Conservation (phyloP, 2,329 filamentous ascomycete species). For the Seiridium unicorne region DNA sequence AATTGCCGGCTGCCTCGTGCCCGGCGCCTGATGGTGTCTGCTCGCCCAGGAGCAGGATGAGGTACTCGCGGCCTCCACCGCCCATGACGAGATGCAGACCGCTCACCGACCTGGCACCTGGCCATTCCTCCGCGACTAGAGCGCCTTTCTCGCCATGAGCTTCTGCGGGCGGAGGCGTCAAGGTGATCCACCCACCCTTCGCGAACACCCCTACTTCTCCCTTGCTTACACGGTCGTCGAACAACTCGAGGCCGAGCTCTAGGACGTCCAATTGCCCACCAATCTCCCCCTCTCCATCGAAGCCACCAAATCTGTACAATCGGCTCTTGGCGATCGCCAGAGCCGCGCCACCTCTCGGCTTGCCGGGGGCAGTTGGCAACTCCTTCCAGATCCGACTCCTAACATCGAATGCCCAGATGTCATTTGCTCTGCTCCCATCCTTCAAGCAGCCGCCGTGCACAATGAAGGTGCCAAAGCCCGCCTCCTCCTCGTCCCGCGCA, state of each 20-base stretch:
- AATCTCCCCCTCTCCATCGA: constrained; percentile 67
- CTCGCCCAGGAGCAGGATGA: constrained; percentile 63
- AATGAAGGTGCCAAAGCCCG: constrained; percentile 68
- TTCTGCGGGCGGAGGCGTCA: constrained; percentile 36
- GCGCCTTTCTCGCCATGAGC: constrained; percentile 19
- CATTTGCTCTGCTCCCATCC: constrained; percentile 57
- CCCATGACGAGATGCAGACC: constrained; percentile 54
- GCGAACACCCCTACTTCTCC: constrained; percentile 51
- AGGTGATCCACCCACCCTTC: constrained; percentile 53
- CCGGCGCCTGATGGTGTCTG: constrained; percentile 45
- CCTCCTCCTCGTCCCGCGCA: constrained; percentile 58
- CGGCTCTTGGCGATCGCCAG: constrained; percentile 63
- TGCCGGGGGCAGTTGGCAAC: constrained; percentile 64
- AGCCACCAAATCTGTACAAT: constrained; percentile 79
- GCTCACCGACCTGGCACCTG: constrained; percentile 51
- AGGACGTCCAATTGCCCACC: constrained; percentile 71
- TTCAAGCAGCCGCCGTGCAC: constrained; percentile 74
- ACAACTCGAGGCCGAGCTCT: constrained; percentile 54
- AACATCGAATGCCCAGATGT: constrained; percentile 79
- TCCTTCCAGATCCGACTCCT: constrained; percentile 63
- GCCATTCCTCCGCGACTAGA: constrained; percentile 37
- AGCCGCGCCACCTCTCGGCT: constrained; percentile 64
- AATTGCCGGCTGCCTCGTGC: constrained; percentile 50
- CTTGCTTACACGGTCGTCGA: constrained; percentile 46
- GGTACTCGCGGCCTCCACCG: constrained; percentile 60